Evolutionary conservation across 495 filamentous ascomycete species (phyloP), one percentile per base, ranked within the genome.

Genomic region (Aspergillus cristatus): DNA sequence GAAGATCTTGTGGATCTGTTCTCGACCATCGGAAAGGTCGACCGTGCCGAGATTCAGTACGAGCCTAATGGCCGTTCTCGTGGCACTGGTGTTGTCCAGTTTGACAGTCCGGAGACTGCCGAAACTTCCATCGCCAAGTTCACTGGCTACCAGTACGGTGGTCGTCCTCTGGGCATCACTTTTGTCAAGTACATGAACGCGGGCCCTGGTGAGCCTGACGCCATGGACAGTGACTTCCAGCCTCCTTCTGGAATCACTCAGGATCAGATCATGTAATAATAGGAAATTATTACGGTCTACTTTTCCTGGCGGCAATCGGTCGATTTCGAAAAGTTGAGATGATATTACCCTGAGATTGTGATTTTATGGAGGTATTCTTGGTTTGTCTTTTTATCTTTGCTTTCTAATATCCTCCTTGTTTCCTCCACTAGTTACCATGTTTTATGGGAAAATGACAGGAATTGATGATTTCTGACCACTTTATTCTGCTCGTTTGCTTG

Each of bases 41-140:
- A 95, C 48, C 86, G 86, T 47, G 91, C 91, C 8, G 93, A 97
- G 67, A 97, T 97, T 34, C 93, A 98, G 64, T 97, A 97, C 53
- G 93, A 97, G 53, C 83, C 85, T 6, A 95, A 93, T 53, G 90
- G 91, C 32, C 86, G 91, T 47, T 97, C 93, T 37, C 82, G 86
- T 40, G 91, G 91, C 34, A 94, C 84, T 33, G 91, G 91, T 55
- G 91, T 98, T 30, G 93, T 98, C 36, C 78, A 90, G 43, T 97
- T 98, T 54, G 85, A 93, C 47, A 78, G 60, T 29, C 60, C 76
- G 7, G 81, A 89, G 8, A 90, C 84, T 50, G 86, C 91, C 1
- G 90, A 94, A 50, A 95, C 86, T 36, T 80, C 89, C 16, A 98
- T 97, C 53, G 79, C 84, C 51, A 98, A 97, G 54, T 98, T 98